Evolutionary conservation across 371 early-diverging fungal genomes (phyloP).

Genomic region (Rhizopus arrhizus): DNA sequence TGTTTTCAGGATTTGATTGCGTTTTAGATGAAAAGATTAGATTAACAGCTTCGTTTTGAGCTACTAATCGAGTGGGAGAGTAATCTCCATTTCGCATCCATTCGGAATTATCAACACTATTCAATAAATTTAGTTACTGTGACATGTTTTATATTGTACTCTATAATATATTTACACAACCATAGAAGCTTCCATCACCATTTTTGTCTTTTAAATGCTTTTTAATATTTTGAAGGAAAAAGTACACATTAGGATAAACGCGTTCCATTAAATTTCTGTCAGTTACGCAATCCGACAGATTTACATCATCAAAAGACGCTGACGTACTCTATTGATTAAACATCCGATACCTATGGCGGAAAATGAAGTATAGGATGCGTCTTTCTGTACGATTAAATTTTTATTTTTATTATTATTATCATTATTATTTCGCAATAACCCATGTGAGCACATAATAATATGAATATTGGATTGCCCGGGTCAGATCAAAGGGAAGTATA

Average conservation of each 20-base stretch:
- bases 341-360: too few species aligned
- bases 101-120: slow-evolving; percentile 96
- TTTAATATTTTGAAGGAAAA: slow-evolving; percentile 3
- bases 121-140: background rate
- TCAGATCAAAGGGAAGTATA: too few species aligned
- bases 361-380: too few species aligned
- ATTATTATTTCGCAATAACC: too few species aligned
- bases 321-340: too few species aligned
- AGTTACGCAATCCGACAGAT: background rate
- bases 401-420: too few species aligned
- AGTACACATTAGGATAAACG: background rate
- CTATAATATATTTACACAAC: slow-evolving; percentile 50
- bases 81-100: slow-evolving; percentile 99
- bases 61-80: slow-evolving; percentile 91
- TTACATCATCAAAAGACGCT: too few species aligned
- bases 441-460: too few species aligned
- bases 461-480: too few species aligned
- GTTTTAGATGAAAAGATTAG: slow-evolving; percentile 91
- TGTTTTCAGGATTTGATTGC: slow-evolving; percentile 93
- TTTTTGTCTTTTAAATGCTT: slow-evolving; percentile 22
- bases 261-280: background rate
- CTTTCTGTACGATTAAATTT: too few species aligned
- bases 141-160: background rate
- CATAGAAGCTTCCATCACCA: slow-evolving; percentile 68
- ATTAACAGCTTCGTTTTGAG: slow-evolving; percentile 95